These are phyloP conservation scores for Saturnispora silvae DNA, from an alignment of 805 yeast species.

Conservation along the genomic window DNA sequence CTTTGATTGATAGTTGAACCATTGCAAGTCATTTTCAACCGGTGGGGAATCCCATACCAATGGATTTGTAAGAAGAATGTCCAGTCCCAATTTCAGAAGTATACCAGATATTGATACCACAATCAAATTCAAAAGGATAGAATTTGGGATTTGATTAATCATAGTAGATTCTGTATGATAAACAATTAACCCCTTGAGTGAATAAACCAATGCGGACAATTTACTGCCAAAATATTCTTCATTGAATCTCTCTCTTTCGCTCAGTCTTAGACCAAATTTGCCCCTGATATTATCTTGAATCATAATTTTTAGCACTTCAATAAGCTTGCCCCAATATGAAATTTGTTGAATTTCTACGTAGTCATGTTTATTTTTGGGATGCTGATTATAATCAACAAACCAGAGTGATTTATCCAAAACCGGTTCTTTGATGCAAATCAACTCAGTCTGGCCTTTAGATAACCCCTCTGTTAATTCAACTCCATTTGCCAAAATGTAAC, in stretches of 20 bases:
- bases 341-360: conserved; percentile 25
- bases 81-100: conserved; percentile 12
- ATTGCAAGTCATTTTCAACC: conserved; percentile 3
- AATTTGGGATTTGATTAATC: conserved; percentile 57
- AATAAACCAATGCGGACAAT: conserved; percentile 55
- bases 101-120: too few relatives aligned
- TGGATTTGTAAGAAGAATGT: conserved; percentile 17
- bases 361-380: conserved; percentile 34
- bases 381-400: conserved; percentile 57
- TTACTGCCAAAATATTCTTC: conserved; percentile 2
- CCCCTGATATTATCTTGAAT: conserved; percentile 34
- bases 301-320: conserved; percentile 42
- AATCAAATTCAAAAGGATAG: conserved; percentile 43
- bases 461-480: conserved; percentile 46
- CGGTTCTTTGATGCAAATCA: conserved; percentile 72
- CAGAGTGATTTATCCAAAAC: conserved; percentile 58
- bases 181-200: conserved; percentile 48
- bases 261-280: conserved; percentile 1
- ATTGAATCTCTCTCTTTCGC: not conserved
- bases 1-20: conserved; percentile 19
- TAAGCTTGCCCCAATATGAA: conserved; percentile 39
- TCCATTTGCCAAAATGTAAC: conserved; percentile 66
- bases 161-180: conserved; percentile 31
- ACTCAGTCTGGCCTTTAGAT: conserved; percentile 85
- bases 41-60: conserved; percentile 1